These are phyloP conservation scores for Phyllosticta paracitricarpa DNA, from an alignment of 2,329 filamentous ascomycete genomes.

Conservation along the genomic window DNA sequence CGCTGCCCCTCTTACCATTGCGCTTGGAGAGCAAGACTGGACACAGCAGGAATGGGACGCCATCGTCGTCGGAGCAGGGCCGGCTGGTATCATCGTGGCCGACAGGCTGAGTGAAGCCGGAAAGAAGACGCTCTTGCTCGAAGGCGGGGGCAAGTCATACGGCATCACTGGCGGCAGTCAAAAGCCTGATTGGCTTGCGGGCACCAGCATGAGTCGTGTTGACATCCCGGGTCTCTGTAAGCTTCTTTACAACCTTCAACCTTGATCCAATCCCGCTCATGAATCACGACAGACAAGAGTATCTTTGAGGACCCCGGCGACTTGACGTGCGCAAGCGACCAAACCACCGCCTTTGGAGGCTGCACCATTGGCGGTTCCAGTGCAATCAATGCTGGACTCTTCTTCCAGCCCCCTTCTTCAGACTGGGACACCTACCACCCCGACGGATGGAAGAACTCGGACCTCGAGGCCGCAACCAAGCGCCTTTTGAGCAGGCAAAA, in stretches of 20 bases:
- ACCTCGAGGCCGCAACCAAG: conserved; percentile 38
- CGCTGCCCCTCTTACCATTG: conserved; percentile 1
- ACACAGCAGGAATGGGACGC: conserved; percentile 11
- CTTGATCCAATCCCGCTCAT: background rate
- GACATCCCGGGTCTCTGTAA: conserved; percentile 41
- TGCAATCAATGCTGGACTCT: conserved; percentile 46
- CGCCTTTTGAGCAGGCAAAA: conserved; percentile 37
- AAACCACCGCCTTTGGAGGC: conserved; percentile 35
- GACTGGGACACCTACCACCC: conserved; percentile 45
- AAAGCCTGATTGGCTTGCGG: conserved; percentile 39
- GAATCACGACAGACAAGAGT: conserved; percentile 29
- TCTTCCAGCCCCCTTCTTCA: conserved; percentile 43
- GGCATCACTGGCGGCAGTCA: conserved; percentile 39
- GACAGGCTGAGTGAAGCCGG: conserved; percentile 43
- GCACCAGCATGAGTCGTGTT: conserved; percentile 40
- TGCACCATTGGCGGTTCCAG: conserved; percentile 44
- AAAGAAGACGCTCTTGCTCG: conserved; percentile 42
- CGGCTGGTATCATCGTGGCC: conserved; percentile 44
- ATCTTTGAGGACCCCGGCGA: conserved; percentile 37
- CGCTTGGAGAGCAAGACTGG: background rate
- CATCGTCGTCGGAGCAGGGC: conserved; percentile 42
- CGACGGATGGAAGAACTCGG: conserved; percentile 40
- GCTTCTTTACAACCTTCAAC: background rate
- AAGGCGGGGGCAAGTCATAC: conserved; percentile 43
- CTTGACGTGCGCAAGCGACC: conserved; percentile 32